Base-by-base conservation (phyloP, 129 eudicot species). In the Sambucus nigra region DNA sequence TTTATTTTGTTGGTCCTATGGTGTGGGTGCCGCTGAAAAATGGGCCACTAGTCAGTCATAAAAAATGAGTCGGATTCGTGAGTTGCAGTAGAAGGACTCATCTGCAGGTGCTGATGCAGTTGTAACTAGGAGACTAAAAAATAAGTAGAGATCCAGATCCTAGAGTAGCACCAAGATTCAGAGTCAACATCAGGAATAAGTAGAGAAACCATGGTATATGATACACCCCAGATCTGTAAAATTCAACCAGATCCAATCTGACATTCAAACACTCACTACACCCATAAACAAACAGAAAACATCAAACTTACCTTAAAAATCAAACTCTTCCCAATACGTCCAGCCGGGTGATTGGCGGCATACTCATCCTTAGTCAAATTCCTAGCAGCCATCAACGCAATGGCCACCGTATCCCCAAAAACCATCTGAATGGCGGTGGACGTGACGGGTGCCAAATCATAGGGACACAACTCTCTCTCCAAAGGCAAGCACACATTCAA, bases 351-450 rank as follows among this genome's bases (percentile, higher is more conserved):
- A 74, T 91, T 91, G 0, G 89, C 79, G 0, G 99, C 99, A 53
- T 91, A 91, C 41, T 85, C 88, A 41, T 91, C 79, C 72, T 59
- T 79, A 1, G 69, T 85, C 75, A 91, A 79, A 69, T 68, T 74
- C 75, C 75, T 76, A 0, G 98, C 98, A 11, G 71, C 84, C 95
- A 85, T 85, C 59, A 91, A 35, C 12, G 98, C 95, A 39, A 88
- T 76, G 3, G 97, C 97, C 6, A 88, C 97, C 7, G 97, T 88
- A 56, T 87, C 93, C 29, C 97, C 97, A 68, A 88, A 88, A 25
- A 88, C 97, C 97, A 88, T 88, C 76, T 88, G 97, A 45, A 88
- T 84, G 31, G 97, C 95, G 5, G 97, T 88, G 1, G 97, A 88
- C 1, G 97, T 88, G 46, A 83, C 88, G 28, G 96, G 97, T 6